These are phyloP conservation scores for Terfezia claveryi DNA, from an alignment of 495 filamentous ascomycete genomes.

Conservation along the genomic window DNA sequence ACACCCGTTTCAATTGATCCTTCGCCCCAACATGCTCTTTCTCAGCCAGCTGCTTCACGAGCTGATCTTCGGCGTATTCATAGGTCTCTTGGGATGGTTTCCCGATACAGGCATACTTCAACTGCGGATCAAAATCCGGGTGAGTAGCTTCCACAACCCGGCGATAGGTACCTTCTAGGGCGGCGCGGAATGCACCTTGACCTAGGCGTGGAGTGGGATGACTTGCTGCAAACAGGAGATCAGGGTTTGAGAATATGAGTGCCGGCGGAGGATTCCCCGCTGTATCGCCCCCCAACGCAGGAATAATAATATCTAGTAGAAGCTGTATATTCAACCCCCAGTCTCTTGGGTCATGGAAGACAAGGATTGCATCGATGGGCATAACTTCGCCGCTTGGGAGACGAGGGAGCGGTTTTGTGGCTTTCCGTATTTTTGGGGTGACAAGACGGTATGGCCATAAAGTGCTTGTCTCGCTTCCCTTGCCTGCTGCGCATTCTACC, in stretches of 20 bases:
- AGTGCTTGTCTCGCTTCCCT: constrained; percentile 26
- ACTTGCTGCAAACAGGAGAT: constrained; percentile 65
- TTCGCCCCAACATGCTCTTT: constrained; percentile 11
- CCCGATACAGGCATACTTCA: constrained; percentile 51
- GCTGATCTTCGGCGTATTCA: constrained; percentile 53
- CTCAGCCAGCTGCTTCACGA: constrained; percentile 28
- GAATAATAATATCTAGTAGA: constrained; percentile 60
- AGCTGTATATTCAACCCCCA: constrained; percentile 60
- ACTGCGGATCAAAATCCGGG: constrained; percentile 27
- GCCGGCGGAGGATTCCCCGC: constrained; percentile 16
- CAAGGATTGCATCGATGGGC: constrained; percentile 65
- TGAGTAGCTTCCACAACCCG: constrained; percentile 40
- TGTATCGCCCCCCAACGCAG: constrained; percentile 30
- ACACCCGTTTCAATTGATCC: constrained; percentile 39
- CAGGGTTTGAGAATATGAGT: constrained; percentile 74
- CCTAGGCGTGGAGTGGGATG: constrained; percentile 77
- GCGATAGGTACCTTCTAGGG: constrained; percentile 55
- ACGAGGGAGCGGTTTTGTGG: constrained; percentile 35
- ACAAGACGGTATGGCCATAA: constrained; percentile 62
- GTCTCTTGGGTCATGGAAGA: constrained; percentile 81
- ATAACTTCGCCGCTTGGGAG: constrained; percentile 23
- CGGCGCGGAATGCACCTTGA: constrained; percentile 74
- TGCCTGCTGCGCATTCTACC: constrained; percentile 20
- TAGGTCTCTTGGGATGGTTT: constrained; percentile 66
- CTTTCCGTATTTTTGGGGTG: constrained; percentile 39